Evolutionary conservation across 345 rosid genomes (phyloP), one percentile per base, ranked within the genome.

Genomic region (Rubroshorea leprosula): DNA sequence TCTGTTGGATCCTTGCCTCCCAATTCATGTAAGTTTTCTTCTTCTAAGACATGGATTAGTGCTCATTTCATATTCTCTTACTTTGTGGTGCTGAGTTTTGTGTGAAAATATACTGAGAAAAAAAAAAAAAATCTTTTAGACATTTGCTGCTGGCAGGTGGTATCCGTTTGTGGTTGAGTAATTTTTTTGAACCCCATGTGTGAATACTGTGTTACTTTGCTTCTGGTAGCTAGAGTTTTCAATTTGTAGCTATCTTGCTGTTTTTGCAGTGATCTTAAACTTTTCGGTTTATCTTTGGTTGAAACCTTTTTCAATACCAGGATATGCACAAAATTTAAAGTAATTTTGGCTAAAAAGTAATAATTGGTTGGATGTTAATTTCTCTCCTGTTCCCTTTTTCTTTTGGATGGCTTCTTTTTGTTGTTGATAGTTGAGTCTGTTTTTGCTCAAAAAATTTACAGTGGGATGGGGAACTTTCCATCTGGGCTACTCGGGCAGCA

Each of bases 391-490:
- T 23, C 49, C 20, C 16, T 39, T 12, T 13, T 35, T 24, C 16
- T 46, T 61, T 56, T 54, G 59, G 38, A 24, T 16, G 44, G 5
- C 50, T 13, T 4, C 13, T 55, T 49, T 60, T 56, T 61, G 19
- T 43, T 23, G 24, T 62, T 45, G 55, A 38, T 41, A 10, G 23
- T 49, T 58, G 18, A 4, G 45, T 46, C 0, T 20, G 23, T 41
- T 29, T 29, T 4, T 9, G 4, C 9, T 4, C n/a, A n/a, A n/a
- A n/a, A n/a, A 29, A 29, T 29, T 21, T 20, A 58, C 27, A 84
- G 95, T 74, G 49, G 81, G 89, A 61, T 81, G 90, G 94, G 85
- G 86, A n/a, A 11, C 68, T 57, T 82, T 87, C 63, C 88, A 76
- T 72, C 78, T 84, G 0, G 85, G 83, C 27, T 83, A 71, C 23